phyloP scores from a whole-genome alignment of 2,329 filamentous ascomycete species.

The Verticillium alfalfae region DNA sequence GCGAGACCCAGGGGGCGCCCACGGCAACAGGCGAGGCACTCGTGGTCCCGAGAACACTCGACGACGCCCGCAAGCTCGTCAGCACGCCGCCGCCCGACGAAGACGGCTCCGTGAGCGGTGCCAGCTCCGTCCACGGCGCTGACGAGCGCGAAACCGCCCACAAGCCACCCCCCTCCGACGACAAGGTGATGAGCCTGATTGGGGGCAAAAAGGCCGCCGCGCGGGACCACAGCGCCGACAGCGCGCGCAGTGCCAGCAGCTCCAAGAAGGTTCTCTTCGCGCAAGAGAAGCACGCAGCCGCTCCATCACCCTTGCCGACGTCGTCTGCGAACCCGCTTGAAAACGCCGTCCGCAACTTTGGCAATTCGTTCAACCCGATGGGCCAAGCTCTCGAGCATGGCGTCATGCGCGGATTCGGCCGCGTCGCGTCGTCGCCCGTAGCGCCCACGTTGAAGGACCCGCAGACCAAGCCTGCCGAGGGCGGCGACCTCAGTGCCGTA shows the following conservation, averaged over 20 bases:
- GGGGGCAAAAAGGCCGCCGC: slow-evolving; percentile 50
- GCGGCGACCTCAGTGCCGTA: slow-evolving; percentile 54
- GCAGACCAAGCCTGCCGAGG: slow-evolving; percentile 33
- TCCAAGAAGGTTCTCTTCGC: slow-evolving; percentile 51
- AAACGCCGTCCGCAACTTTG: slow-evolving; percentile 68
- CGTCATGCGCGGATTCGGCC: slow-evolving; percentile 70
- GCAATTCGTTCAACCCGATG: slow-evolving; percentile 77
- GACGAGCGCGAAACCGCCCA: slow-evolving; percentile 26
- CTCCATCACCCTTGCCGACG: slow-evolving; percentile 10
- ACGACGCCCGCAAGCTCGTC: slow-evolving; percentile 86
- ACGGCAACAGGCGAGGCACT: slow-evolving; percentile 39
- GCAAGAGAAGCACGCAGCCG: slow-evolving; percentile 35
- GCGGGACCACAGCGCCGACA: slow-evolving; percentile 75
- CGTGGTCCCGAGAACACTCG: slow-evolving; percentile 78
- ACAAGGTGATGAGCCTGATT: slow-evolving; percentile 66
- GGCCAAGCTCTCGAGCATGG: slow-evolving; percentile 68
- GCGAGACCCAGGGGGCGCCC: slow-evolving; percentile 55
- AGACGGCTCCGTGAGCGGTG: slow-evolving; percentile 53
- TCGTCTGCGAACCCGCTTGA: slow-evolving; percentile 46
- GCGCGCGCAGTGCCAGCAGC: slow-evolving; percentile 57
- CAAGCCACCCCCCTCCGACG: slow-evolving; percentile 38
- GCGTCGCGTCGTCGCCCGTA: slow-evolving; percentile 38
- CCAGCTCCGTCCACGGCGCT: slow-evolving; percentile 43
- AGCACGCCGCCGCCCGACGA: slow-evolving; percentile 63
- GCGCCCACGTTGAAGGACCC: slow-evolving; percentile 25